A percentile compares a stretch with the other conserved stretches of the same genome.
Conservation (phyloP, 2,329 filamentous ascomycete genomes). For the Aspergillus terreus region DNA sequence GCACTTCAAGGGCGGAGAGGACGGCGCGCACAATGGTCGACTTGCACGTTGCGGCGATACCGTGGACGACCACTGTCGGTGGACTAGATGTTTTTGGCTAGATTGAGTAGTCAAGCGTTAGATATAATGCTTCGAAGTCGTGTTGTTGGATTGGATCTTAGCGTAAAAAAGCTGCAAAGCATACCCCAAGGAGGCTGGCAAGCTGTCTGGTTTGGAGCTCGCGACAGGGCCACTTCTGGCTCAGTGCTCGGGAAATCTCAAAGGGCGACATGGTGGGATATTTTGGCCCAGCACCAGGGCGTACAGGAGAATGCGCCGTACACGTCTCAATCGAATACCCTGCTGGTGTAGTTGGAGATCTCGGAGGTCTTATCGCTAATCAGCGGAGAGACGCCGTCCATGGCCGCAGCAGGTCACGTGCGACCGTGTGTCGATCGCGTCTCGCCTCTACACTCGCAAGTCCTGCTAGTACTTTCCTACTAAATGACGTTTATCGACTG, state of each 20-base stretch:
- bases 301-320: no score
- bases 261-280: conserved; percentile 25
- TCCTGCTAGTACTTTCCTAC: no score
- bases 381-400: not conserved
- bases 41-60: conserved; percentile 84
- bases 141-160: not conserved
- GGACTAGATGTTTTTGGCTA: conserved; percentile 58
- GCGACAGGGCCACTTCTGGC: conserved; percentile 42
- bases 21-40: conserved; percentile 64
- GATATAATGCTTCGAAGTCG: not conserved
- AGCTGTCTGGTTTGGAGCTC: conserved; percentile 41
- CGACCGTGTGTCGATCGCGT: not conserved
- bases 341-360: not conserved
- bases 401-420: not conserved
- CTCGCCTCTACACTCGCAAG: not conserved
- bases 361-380: not conserved
- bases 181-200: conserved; percentile 38
- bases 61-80: conserved; percentile 73
- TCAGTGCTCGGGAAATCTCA: conserved; percentile 33
- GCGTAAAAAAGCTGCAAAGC: conserved; percentile 1
- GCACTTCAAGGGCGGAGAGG: conserved; percentile 56
- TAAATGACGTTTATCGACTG: no score
- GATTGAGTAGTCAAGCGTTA: not conserved
- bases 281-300: not conserved
- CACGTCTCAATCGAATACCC: no score